Base-by-base conservation (phyloP, 768 basidiomycete genomes). In the Fistulinella prunicolor region DNA sequence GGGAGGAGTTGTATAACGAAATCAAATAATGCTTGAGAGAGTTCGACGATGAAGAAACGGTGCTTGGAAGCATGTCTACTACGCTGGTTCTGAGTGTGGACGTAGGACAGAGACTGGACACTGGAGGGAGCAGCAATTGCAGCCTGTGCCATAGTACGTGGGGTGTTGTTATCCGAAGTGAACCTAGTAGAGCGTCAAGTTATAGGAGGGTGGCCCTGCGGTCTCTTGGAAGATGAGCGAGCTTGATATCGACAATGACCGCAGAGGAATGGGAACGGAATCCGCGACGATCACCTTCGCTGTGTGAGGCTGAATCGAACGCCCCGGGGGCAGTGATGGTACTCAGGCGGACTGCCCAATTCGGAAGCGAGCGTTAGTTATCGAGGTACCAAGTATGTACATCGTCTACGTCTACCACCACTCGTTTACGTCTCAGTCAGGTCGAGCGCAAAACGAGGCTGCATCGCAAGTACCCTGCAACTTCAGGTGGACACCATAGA, bases 1-100 rank as follows among this genome's bases (percentile, higher is more conserved):
- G 94, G 94, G 16, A 96, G 78, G 42, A 94, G 80, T 68, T 94
- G 93, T 54, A 94, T 80, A 49, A 95, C 92, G 68, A 94, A 96
- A 70, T 94, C 87, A 73, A 90, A 91, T 53, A 95, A 81, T 58
- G 86, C 91, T 61, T 90, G 87, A 12, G 92, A 93, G 59, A 95
- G 83, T 63, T 93, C 89, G 22, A 75, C 71, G 56, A 81, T 73
- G 76, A 90, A 67, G 55, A 67, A 88, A 47, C 81, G 81, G 61
- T 85, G 81, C 59, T 79, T 71, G 9, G 75, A 73, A 42, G 60
- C 57, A 49, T 71, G 69, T 47, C 62, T 59, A 32, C 44, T 53
- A 49, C 67, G 69, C 34, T 70, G 67, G 40, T 50, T 54, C 75
- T 64, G 74, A 64, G 50, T 63, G 61, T 61, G 51, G 38, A 50